Conservation (phyloP, 768 basidiomycete species). For the Tylopilus sp. region DNA sequence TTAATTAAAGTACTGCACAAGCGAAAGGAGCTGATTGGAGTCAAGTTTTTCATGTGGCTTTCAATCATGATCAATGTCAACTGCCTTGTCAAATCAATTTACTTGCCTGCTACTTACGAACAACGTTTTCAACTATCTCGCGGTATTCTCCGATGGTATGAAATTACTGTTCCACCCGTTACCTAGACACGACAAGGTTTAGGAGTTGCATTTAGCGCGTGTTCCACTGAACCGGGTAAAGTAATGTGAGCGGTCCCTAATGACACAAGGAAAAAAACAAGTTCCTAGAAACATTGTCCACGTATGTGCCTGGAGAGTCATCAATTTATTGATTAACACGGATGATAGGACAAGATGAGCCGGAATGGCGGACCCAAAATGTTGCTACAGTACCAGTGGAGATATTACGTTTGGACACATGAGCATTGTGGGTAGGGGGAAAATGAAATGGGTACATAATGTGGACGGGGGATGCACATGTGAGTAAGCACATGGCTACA, state of each 20-base stretch:
- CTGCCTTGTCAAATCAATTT: background rate
- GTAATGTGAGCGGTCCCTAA: background rate
- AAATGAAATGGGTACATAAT: slow-evolving; percentile 19
- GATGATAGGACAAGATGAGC: slow-evolving; percentile 12
- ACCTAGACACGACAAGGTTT: background rate
- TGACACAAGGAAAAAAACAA: too few species aligned
- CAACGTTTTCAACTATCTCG: background rate
- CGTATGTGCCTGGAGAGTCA: slow-evolving; percentile 7
- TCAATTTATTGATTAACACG: slow-evolving; percentile 14
- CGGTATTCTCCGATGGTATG: slow-evolving; percentile 7
- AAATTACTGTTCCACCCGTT: background rate
- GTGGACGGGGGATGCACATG: slow-evolving; percentile 7
- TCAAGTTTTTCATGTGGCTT: background rate
- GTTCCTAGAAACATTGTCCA: slow-evolving; percentile 4
- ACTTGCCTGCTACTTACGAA: too few species aligned
- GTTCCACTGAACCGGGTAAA: background rate
- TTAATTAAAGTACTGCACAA: background rate
- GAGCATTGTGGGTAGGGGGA: too few species aligned
- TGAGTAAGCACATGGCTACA: slow-evolving; percentile 14
- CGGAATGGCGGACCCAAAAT: slow-evolving; percentile 1
- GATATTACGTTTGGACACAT: background rate
- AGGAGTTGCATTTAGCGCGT: background rate
- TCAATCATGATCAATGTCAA: background rate
- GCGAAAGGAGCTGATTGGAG: background rate
- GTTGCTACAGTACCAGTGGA: background rate